These are phyloP conservation scores for Puccinia horiana DNA, from an alignment of 1,284 basidiomycete genomes.

Conservation along the genomic window DNA sequence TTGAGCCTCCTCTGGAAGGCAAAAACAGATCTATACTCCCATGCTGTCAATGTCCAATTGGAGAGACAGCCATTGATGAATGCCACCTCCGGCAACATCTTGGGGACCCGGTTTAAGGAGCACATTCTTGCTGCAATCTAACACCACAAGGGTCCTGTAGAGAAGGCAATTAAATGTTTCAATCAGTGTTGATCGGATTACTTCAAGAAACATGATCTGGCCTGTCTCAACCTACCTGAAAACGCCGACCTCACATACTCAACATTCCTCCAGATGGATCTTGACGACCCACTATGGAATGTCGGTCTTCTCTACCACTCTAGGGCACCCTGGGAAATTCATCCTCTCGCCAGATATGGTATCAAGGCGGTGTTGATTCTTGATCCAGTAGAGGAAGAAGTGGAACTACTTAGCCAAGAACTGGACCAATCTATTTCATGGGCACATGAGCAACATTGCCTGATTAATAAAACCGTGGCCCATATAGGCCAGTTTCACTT, in stretches of 20 bases:
- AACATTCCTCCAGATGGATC: neutral
- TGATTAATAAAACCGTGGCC: neutral
- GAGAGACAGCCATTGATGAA: neutral
- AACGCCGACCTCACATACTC: neutral
- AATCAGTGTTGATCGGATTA: neutral
- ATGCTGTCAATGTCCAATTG: neutral
- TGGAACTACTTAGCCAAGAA: neutral
- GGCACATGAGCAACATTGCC: neutral
- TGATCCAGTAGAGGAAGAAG: neutral
- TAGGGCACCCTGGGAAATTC: neutral
- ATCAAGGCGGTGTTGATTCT: neutral
- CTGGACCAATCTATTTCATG: neutral
- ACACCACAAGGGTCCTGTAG: neutral
- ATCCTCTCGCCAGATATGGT: neutral
- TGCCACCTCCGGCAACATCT: neutral
- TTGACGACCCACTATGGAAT: neutral
- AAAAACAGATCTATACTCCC: neutral
- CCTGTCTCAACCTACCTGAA: neutral
- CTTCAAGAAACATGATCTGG: neutral
- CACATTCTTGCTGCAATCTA: neutral
- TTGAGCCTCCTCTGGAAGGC: neutral
- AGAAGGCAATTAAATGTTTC: neutral
- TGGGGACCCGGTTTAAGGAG: neutral
- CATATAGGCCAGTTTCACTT: neutral
- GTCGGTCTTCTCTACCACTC: neutral